These are phyloP conservation scores for Tetrastigma voinierianum DNA, from an alignment of 164 flowering plant species.

Conservation along the genomic window DNA sequence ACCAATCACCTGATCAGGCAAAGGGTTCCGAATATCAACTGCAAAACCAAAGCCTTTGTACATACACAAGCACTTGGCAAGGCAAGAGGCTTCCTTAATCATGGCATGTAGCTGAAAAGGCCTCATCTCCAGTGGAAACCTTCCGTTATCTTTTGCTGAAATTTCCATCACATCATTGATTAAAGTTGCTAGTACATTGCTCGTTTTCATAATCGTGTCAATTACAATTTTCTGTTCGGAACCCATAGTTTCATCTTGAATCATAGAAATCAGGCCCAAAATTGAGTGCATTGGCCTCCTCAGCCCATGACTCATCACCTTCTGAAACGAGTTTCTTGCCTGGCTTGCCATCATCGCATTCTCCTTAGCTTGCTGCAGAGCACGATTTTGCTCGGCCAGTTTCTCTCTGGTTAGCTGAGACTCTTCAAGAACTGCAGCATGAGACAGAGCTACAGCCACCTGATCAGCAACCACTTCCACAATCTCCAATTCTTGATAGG, in stretches of 20 bases:
- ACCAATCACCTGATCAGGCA: constrained; percentile 61
- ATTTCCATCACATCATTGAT: constrained; percentile 53
- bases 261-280: constrained; percentile 47
- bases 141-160: constrained; percentile 31
- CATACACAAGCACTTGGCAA: constrained; percentile 47
- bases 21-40: constrained; percentile 31
- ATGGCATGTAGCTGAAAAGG: constrained; percentile 48
- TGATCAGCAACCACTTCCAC: constrained; percentile 71
- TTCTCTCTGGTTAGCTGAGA: constrained; percentile 52
- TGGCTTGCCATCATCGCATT: constrained; percentile 61
- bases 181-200: constrained; percentile 49
- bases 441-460: constrained; percentile 78
- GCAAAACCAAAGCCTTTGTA: constrained; percentile 36
- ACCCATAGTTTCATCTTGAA: constrained; percentile 37
- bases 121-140: constrained; percentile 30
- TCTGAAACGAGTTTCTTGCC: constrained; percentile 51
- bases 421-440: constrained; percentile 69
- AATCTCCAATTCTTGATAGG: constrained; percentile 46
- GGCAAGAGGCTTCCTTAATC: constrained; percentile 45
- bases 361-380: constrained; percentile 40
- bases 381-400: constrained; percentile 50
- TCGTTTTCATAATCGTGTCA: constrained; percentile 49
- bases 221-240: constrained; percentile 35
- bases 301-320: constrained; percentile 63
- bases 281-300: constrained; percentile 54